Evolutionary conservation across 352 stramenopile species (phyloP).

Genomic region (Phytopythium kandeliae): DNA sequence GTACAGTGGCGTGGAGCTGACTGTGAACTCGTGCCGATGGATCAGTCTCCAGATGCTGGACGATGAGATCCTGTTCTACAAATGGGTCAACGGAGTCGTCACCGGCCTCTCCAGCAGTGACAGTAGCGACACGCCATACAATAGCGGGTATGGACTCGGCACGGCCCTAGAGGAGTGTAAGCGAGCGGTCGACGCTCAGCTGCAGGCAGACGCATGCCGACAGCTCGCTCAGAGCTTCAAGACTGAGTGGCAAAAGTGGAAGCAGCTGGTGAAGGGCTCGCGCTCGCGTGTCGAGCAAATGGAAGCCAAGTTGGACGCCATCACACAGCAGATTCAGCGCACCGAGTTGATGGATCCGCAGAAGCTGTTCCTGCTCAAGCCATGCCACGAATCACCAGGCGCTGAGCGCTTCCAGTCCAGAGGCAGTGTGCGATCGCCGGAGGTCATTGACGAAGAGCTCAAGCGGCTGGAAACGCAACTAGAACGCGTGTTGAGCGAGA

Average conservation of each 20-base stretch:
- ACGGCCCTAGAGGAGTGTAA: not conserved
- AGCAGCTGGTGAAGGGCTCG: conserved; percentile 26
- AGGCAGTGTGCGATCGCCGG: not conserved
- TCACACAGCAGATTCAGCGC: conserved; percentile 29
- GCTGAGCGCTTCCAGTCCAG: conserved; percentile 8
- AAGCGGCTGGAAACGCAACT: conserved; percentile 34
- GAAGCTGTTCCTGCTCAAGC: conserved; percentile 34
- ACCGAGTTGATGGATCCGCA: conserved; percentile 40
- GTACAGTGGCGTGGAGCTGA: too few species aligned
- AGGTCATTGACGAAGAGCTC: conserved; percentile 21
- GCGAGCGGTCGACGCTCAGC: conserved; percentile 12
- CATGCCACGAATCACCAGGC: not conserved
- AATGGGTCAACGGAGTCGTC: conserved; percentile 62
- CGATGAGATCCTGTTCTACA: conserved; percentile 62
- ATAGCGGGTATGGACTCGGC: not conserved
- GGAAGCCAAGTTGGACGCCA: conserved; percentile 37
- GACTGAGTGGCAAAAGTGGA: conserved; percentile 36
- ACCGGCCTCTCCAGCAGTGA: conserved; percentile 10
- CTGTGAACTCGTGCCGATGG: not conserved
- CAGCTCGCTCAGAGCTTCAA: conserved; percentile 25
- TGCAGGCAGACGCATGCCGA: conserved; percentile 23
- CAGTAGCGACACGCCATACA: not conserved
- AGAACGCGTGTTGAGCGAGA: conserved; percentile 41
- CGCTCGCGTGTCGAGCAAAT: conserved; percentile 31
- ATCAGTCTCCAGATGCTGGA: conserved; percentile 48